Percentiles rank a stretch among this genome's conserved stretches.
Conservation (phyloP, 2,329 filamentous ascomycete species). For the Colletotrichum gloeosporioides region DNA sequence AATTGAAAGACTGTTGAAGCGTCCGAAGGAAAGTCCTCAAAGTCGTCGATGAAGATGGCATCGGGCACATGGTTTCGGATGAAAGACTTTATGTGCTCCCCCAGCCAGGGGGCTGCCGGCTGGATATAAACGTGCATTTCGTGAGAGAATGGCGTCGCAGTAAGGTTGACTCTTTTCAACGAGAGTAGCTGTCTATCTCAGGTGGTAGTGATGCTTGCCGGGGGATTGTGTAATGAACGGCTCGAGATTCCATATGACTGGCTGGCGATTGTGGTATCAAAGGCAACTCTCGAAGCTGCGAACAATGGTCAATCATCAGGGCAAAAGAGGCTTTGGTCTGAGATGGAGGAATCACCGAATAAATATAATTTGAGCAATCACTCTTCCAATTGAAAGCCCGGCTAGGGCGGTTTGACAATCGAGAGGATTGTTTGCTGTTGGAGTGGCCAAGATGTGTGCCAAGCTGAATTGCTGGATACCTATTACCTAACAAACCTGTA, state of each 20-base stretch:
- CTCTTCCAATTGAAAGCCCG: not conserved
- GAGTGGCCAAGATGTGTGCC: slow-evolving; percentile 4
- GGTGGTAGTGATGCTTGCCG: slow-evolving; percentile 9
- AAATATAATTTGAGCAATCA: not conserved
- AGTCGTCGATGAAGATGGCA: slow-evolving; percentile 31
- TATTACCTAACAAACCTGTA: slow-evolving; percentile 2
- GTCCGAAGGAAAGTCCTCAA: slow-evolving; percentile 30
- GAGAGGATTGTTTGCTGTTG: not conserved
- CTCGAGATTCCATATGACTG: slow-evolving; percentile 4
- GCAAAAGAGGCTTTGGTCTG: not conserved
- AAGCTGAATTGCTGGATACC: not conserved
- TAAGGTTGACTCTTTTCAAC: not conserved
- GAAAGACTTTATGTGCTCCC: slow-evolving; percentile 34
- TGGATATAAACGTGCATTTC: slow-evolving; percentile 32
- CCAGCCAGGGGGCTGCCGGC: slow-evolving; percentile 33
- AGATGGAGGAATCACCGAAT: not conserved
- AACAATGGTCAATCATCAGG: not conserved
- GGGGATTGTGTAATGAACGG: not conserved
- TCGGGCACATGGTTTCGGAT: slow-evolving; percentile 32
- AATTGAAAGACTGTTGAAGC: slow-evolving; percentile 32
- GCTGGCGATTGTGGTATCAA: not conserved
- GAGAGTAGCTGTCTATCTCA: not conserved
- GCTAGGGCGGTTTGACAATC: not conserved
- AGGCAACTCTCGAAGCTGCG: not conserved
- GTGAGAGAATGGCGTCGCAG: not conserved